phyloP scores from a whole-genome alignment of 2,329 filamentous ascomycete genomes.

The Phialemoniopsis sp. region DNA sequence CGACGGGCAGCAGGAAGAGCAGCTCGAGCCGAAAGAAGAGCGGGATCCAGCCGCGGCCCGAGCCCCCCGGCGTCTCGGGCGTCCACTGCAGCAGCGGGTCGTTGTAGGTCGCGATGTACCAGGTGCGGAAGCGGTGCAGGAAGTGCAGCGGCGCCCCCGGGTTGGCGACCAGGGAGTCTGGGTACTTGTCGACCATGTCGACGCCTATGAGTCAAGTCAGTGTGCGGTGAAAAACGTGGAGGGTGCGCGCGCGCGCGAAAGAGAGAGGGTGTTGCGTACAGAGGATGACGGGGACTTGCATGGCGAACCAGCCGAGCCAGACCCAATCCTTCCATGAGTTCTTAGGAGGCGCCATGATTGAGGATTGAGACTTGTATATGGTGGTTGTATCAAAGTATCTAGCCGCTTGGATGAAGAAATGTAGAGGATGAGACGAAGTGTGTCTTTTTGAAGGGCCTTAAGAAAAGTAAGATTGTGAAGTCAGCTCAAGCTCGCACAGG shows the following conservation, averaged over 20 bases:
- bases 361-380: no score
- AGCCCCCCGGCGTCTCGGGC: conserved; percentile 17
- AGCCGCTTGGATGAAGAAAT: no score
- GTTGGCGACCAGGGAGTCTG: conserved; percentile 35
- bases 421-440: no score
- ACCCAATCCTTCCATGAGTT: conserved; percentile 16
- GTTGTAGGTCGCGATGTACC: conserved; percentile 43
- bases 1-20: conserved; percentile 44
- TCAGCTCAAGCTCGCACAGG: no score
- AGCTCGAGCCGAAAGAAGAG: conserved; percentile 47
- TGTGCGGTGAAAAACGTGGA: background rate
- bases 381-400: no score
- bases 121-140: conserved; percentile 36
- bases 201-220: conserved; percentile 31
- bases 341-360: conserved; percentile 4
- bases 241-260: background rate
- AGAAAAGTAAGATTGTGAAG: no score
- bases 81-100: conserved; percentile 46
- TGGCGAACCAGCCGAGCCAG: conserved; percentile 25
- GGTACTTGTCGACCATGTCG: conserved; percentile 51
- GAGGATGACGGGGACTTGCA: conserved; percentile 23
- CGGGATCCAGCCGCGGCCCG: conserved; percentile 42
- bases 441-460: no score
- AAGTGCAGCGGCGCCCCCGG: conserved; percentile 41
- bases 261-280: no score